Base-by-base conservation (phyloP, 1,284 basidiomycete species). In the Pyrrhoderma noxium region DNA sequence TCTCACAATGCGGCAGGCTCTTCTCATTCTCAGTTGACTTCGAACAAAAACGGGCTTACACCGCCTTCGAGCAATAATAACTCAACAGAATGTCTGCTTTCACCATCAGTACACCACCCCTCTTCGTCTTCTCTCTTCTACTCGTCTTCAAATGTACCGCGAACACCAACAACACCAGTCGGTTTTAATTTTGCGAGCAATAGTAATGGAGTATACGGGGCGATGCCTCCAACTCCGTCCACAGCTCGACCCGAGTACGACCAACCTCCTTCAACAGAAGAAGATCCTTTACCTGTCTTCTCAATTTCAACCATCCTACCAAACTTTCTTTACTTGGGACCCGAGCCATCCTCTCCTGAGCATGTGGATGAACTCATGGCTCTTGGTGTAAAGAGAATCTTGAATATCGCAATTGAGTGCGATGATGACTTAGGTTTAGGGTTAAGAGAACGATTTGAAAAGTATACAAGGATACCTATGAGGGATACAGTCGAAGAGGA, bases 401-500 rank as follows among this genome's bases (percentile, higher is more conserved):
- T 98, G 53, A 98, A 98, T 62, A 83, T 96, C 36, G 94, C 94
- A 3, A 74, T 78, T 23, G 95, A 98, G 66, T 94, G 92, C 64
- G 83, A 92, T 58, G 80, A 93, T 59, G 83, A 92, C 62, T 80
- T 85, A 51, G 88, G 82, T 0, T 67, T 93, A 54, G 68, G 71
- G 18, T 61, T 94, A 54, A 72, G 72, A 25, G 72, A 78, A 47
- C 71, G 72, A 21, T 95, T 97, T 63, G 86, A 90, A 57, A 78
- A 79, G 56, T 96, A 97, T 64, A 72, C 79, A 44, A 84, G 84
- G 59, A 85, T 98, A 35, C 89, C 92, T 1, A 93, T 98, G 88
- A 75, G 90, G 58, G 94, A 98, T 69, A 92, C 82, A 2, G 91
- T 98, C 13, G 94, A 98, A 65, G 94, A 97, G 66, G 86, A 88